Evolutionary conservation across 306 rosid genomes (phyloP), one percentile per base, ranked within the genome.

Genomic region (Glycine soja): DNA sequence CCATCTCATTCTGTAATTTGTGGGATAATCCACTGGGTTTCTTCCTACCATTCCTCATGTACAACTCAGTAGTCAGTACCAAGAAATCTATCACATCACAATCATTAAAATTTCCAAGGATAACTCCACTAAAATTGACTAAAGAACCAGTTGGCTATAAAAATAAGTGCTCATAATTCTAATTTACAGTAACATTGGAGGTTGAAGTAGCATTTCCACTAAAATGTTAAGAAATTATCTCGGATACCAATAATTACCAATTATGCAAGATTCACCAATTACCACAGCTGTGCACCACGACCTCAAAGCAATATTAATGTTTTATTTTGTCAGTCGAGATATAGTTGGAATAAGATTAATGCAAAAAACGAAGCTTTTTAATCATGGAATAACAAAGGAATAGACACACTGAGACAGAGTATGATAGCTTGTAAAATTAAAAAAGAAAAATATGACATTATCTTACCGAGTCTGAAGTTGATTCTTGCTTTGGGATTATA

Each of bases 381-480:
- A 57, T 24, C 46, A 65, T 61, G 54, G 66, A 78, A 53, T 18
- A 14, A 62, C 38, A 72, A 43, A 72, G 66, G 59, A 66, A 48
- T 36, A 52, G 32, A 50, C 40, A 11, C 50, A 56, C 36, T 43
- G 46, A 32, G 18, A 50, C 34, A 24, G 38, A 79, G 19, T 51
- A 45, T 32, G 38, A 54, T 61, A 74, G 57, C 52, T 47, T 56
- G 82, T 38, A 40, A 18, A 67, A 62, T 74, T 16, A 36, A 70
- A 80, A 47, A 16, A 45, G 36, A 78, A 76, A 32, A 80, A 52
- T 64, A 40, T 54, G 40, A 53, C 34, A 70, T 72, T 47, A 67
- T 85, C 97, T 88, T 90, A 96, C 99, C 83, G 97, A 90, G 89
- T 96, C 99, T 74, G 99, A 89, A 59, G 98, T 96, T 36, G 99